Evolutionary conservation across 495 filamentous ascomycete species (phyloP).

Genomic region (Apiosordaria backusii): DNA sequence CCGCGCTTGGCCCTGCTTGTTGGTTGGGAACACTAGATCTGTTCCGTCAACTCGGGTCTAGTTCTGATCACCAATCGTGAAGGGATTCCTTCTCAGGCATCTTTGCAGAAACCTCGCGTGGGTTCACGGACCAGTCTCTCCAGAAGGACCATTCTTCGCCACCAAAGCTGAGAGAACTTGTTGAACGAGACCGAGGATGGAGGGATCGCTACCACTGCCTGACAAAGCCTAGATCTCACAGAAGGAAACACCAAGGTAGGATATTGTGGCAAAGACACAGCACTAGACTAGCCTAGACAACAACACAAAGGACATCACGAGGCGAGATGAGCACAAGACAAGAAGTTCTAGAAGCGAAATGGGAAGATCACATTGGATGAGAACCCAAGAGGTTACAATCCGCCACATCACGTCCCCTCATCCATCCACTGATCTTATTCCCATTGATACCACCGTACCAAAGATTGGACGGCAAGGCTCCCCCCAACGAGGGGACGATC

Average conservation of each 20-base stretch:
- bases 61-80: neutral
- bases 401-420: neutral
- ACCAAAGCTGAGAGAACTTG: neutral
- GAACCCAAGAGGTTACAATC: conserved; percentile 4
- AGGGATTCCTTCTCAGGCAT: neutral
- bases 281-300: neutral
- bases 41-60: neutral
- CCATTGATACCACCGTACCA: neutral
- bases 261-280: neutral
- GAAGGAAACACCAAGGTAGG: neutral
- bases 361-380: neutral
- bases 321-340: neutral
- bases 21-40: neutral
- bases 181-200: no score
- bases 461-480: no score
- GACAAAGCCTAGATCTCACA: neutral
- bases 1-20: neutral
- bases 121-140: neutral
- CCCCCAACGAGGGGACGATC: no score
- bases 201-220: neutral
- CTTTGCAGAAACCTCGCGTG: neutral
- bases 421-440: neutral
- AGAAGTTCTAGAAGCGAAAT: conserved; percentile 3
- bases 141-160: neutral
- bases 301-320: neutral